Percentiles rank a stretch among this genome's conserved stretches.
Evolutionary conservation across 2,329 filamentous ascomycete genomes (phyloP).

Genomic region (Pseudogymnoascus sp.): DNA sequence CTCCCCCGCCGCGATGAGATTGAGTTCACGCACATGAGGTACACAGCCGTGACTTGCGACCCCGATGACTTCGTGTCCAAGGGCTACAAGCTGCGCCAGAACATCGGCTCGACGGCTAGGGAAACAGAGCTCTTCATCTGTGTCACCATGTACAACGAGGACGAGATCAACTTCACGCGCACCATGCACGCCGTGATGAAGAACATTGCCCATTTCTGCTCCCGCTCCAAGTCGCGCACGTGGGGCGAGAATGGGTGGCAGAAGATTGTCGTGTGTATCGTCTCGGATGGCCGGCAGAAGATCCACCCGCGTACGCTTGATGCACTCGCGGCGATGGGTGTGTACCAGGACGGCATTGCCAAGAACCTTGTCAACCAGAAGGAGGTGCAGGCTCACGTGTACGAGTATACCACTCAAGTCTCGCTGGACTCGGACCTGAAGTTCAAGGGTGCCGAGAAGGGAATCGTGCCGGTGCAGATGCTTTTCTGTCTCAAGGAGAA

Average conservation of each 20-base stretch:
- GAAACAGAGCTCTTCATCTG: constrained; percentile 96
- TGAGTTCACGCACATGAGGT: constrained; percentile 98
- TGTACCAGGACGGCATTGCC: constrained; percentile 96
- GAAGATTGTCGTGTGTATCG: constrained; percentile 96
- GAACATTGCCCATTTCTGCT: constrained; percentile 95
- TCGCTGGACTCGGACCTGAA: constrained; percentile 92
- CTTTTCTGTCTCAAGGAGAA: constrained; percentile 98
- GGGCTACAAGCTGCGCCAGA: constrained; percentile 88
- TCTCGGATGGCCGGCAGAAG: constrained; percentile 87
- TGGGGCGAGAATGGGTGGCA: constrained; percentile 98
- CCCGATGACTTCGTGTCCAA: constrained; percentile 84
- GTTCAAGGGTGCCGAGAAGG: constrained; percentile 98
- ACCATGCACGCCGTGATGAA: constrained; percentile 99
- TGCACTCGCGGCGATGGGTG: constrained; percentile 89
- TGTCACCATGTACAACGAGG: constrained; percentile 98
- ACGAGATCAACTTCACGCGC: constrained; percentile 90
- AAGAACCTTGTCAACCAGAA: constrained; percentile 97
- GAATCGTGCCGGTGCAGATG: constrained; percentile 95
- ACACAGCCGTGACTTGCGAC: constrained; percentile 96
- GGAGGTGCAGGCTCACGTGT: constrained; percentile 92
- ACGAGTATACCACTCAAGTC: constrained; percentile 98
- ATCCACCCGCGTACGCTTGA: constrained; percentile 91
- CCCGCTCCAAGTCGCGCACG: constrained; percentile 79
- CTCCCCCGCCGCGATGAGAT: constrained; percentile 84
- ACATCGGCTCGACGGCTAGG: constrained; percentile 70